Evolutionary conservation across 1,284 basidiomycete species (phyloP), one percentile per base, ranked within the genome.

Genomic region (Apiotrichum siamense): DNA sequence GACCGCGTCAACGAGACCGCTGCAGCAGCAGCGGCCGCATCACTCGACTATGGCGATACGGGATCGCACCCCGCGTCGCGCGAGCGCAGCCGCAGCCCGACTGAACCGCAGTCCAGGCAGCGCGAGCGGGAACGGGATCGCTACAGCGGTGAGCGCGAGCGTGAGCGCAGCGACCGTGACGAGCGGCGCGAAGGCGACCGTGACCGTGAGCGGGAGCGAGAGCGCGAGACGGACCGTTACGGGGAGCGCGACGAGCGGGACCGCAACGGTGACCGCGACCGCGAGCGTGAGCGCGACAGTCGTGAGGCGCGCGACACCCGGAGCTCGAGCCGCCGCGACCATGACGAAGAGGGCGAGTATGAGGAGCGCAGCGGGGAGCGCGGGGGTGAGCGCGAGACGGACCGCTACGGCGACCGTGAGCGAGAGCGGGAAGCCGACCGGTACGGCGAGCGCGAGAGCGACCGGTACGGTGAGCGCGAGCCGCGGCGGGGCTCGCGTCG

Each of bases 41-140:
- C 45, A 2, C 51, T 72, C 15, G 69, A 72, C 45, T 72, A 72
- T 29, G 69, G 69, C n/a, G 55, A 49, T 24, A 44, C 39, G 15
- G 48, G 37, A 12, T 56, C 53, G 11, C 42, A n/a, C 12, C 54
- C 23, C 11, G 42, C 41, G 27, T 55, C 57, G 10, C 53, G 59
- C 15, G 55, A 55, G 32, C 37, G 37, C 24, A 47, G 41, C 33
- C 52, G 42, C 7, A 31, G 29, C 29, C 25, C 18, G 29, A 3
- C 23, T 27, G 35, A 21, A 20, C 43, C 47, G 21, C 40, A 43
- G 18, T 38, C 25, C 7, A 11, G 49, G 36, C 36, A 45, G 36
- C 9, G 47, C 24, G 21, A 54, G 49, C 55, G 55, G 21, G 13
- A 42, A 37, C 26, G 43, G 18, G 46, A 47, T 20, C 26, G 38